These are phyloP conservation scores for Plasmodium relictum DNA, from an alignment of 169 alveolate species.

Conservation along the genomic window DNA sequence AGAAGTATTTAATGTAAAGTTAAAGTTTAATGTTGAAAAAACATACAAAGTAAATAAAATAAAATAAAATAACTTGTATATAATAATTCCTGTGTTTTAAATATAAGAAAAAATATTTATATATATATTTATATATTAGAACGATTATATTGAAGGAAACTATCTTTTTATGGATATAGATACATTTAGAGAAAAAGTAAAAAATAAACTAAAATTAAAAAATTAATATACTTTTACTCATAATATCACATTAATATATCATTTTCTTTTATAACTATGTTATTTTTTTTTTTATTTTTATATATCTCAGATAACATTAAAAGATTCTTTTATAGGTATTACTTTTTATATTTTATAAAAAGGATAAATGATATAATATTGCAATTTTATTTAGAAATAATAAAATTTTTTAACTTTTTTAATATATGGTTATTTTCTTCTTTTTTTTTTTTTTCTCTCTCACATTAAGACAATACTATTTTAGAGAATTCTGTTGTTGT, in stretches of 20 bases:
- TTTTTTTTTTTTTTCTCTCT: neutral
- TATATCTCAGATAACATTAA: slow-evolving; percentile 15
- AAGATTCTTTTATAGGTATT: slow-evolving; percentile 49
- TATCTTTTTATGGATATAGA: slow-evolving; percentile 64
- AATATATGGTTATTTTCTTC: neutral
- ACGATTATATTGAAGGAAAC: slow-evolving; percentile 46
- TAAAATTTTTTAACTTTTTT: neutral
- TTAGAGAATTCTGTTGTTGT: slow-evolving; percentile 29
- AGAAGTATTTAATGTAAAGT: slow-evolving; percentile 56
- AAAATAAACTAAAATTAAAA: neutral
- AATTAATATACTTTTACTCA: neutral
- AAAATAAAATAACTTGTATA: neutral
- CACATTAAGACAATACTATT: slow-evolving; percentile 13
- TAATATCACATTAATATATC: neutral
- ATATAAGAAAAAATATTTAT: neutral
- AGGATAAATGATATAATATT: neutral
- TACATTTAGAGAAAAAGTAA: slow-evolving; percentile 39
- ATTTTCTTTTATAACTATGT: neutral
- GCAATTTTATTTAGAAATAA: neutral
- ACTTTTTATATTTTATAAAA: neutral
- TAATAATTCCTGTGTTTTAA: neutral
- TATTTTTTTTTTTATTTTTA: neutral
- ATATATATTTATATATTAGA: slow-evolving; percentile 8
- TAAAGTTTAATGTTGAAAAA: slow-evolving; percentile 40
- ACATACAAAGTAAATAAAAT: slow-evolving; percentile 25